Evolutionary conservation across 208 protist species (phyloP), one percentile per base, ranked within the genome.

Genomic region (Acanthamoeba lenticulata): DNA sequence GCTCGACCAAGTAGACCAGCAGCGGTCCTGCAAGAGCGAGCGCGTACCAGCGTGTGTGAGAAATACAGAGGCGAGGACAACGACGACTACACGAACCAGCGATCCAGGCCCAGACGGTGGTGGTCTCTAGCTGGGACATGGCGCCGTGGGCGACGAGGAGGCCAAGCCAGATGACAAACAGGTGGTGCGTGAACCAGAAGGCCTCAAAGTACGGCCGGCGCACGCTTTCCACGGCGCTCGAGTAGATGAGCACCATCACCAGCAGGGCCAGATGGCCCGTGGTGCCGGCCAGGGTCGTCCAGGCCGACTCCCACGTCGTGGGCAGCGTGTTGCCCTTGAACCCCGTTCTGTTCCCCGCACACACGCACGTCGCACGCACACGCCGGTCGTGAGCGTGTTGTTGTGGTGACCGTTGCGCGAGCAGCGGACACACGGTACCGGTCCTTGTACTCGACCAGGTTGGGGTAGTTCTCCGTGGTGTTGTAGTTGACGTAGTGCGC

Each of bases 151-250:
- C 89, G 7, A 95, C n/a, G 3, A 98, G 69, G 15, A 96, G 72
- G 38, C 52, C 93, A 88, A 96, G 97, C 74, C 97, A 98, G 21
- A 98, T 38, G 21, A 98, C 69, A 88, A 98, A 98, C 11, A 98
- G 94, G 67, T 98, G 97, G 94, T 98, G 97, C 17, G 96, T 96
- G 60, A 96, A 98, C 97, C 97, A 98, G 94, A 98, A 98, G 21
- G 96, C 52, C 67, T 98, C 96, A 95, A 98, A 98, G 91, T 97
- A 96, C 45, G 91, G 94, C 27, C 96, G 72, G 19, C 97, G 49
- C 44, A 97, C 93, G 21, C 47, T 86, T 47, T 96, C 90, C 32
- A 96, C 36, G 0, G 97, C 85, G 15, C 94, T 85, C 72, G 94
- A 94, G 65, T 96, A 97, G 95, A 98, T 98, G 36, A 98, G 49